Evolutionary conservation across 2,329 filamentous ascomycete genomes (phyloP).

Genomic region (Fusarium pseudocircinatum): DNA sequence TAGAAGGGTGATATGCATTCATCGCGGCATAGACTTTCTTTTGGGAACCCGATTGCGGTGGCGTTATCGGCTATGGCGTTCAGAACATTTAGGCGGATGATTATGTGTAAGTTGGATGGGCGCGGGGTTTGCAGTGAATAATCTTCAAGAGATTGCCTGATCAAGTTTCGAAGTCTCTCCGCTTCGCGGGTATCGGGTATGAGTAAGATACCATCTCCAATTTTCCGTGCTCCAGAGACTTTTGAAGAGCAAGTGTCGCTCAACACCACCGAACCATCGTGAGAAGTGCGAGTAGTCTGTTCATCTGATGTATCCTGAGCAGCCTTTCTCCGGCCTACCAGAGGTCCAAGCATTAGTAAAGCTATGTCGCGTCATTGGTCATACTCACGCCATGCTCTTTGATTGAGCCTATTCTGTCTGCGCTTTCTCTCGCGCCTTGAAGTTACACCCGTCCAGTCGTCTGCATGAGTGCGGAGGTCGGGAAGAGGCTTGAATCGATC

Average conservation of each 20-base stretch:
- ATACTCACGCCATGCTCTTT: not conserved
- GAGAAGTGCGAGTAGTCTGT: not conserved
- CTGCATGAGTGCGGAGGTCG: not conserved
- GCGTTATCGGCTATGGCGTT: not conserved
- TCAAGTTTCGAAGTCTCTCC: not conserved
- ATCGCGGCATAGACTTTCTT: not conserved
- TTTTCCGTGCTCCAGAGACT: rapidly evolving
- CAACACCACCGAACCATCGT: not conserved
- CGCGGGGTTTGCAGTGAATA: not conserved
- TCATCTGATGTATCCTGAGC: not conserved
- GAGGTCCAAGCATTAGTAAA: not conserved
- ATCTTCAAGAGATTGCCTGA: not conserved
- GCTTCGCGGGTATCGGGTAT: not conserved
- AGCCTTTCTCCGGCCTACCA: not conserved
- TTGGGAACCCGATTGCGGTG: not conserved
- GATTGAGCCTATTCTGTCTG: not conserved
- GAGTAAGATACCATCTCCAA: not conserved
- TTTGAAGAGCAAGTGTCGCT: not conserved
- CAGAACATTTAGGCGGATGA: not conserved
- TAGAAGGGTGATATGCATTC: not conserved
- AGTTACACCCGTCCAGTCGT: not conserved
- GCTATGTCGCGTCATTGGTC: rapidly evolving
- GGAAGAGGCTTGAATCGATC: not conserved
- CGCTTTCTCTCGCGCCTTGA: not conserved
- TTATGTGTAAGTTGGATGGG: not conserved